Evolutionary conservation across 73 alveolate genomes (phyloP).

Genomic region (Paramecium octaurelia): DNA sequence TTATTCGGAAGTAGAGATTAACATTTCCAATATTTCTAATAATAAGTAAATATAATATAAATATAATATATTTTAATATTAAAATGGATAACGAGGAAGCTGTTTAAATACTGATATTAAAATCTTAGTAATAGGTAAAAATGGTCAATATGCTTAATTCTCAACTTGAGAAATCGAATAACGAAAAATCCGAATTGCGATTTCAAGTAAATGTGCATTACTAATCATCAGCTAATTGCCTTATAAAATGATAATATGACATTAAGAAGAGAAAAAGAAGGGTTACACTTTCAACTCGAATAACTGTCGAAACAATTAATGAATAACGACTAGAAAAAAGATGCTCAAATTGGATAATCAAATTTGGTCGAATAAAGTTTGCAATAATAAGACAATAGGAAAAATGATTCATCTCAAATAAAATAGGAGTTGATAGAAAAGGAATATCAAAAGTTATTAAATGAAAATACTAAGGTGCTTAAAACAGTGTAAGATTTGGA

Average conservation of each 20-base stretch:
- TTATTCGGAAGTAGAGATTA: too few relatives aligned
- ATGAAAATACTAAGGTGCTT: background rate
- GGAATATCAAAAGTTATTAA: background rate
- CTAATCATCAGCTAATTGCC: background rate
- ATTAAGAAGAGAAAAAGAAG: background rate
- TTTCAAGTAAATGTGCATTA: background rate
- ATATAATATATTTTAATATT: background rate
- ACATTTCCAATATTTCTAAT: background rate
- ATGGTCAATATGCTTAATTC: background rate
- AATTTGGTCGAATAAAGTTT: background rate
- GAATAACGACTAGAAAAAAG: background rate
- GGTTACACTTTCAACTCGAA: background rate
- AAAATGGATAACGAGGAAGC: background rate
- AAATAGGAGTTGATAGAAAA: background rate
- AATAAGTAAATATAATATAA: too few relatives aligned
- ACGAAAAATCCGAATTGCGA: background rate
- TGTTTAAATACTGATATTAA: background rate
- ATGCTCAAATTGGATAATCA: background rate
- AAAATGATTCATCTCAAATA: background rate
- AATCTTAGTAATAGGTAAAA: background rate
- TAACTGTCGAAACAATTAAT: background rate
- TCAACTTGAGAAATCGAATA: background rate
- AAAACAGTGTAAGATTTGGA: background rate
- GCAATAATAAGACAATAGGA: background rate
- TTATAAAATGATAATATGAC: background rate